phyloP scores from a whole-genome alignment of 768 basidiomycete genomes.

The Termitomyces sp. region DNA sequence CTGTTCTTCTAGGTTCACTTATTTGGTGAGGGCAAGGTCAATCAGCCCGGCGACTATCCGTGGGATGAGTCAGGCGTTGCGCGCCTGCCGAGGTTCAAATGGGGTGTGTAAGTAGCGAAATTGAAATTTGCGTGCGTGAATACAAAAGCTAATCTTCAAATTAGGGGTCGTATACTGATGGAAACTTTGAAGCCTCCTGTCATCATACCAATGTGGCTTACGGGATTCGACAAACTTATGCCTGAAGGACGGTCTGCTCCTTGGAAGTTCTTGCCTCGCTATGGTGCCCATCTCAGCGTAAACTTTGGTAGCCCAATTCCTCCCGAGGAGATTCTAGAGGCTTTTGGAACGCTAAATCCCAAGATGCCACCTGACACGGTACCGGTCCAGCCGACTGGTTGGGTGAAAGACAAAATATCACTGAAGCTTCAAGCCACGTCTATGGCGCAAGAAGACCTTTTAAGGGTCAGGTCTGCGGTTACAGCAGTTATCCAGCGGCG shows the following conservation, averaged over 20 bases:
- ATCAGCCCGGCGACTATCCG: constrained; percentile 61
- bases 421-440: neutral
- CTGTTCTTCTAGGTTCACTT: constrained; percentile 70
- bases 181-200: constrained; percentile 57
- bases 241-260: constrained; percentile 80
- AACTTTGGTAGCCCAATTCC: constrained; percentile 79
- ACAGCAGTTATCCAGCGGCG: constrained; percentile 51
- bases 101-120: constrained; percentile 78
- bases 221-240: constrained; percentile 86
- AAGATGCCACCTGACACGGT: constrained; percentile 9
- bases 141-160: constrained; percentile 4
- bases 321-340: constrained; percentile 31
- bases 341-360: constrained; percentile 11
- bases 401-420: constrained; percentile 21
- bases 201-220: constrained; percentile 93
- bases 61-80: constrained; percentile 40
- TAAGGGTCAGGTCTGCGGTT: constrained; percentile 48
- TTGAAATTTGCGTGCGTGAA: neutral
- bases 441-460: constrained; percentile 26
- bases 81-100: constrained; percentile 79
- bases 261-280: constrained; percentile 65
- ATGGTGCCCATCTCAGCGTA: constrained; percentile 63
- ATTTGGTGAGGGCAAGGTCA: constrained; percentile 87
- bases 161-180: constrained; percentile 81
- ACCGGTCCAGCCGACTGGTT: constrained; percentile 20